These are phyloP conservation scores for Litchi chinensis DNA, from an alignment of 345 rosid species.

Conservation along the genomic window DNA sequence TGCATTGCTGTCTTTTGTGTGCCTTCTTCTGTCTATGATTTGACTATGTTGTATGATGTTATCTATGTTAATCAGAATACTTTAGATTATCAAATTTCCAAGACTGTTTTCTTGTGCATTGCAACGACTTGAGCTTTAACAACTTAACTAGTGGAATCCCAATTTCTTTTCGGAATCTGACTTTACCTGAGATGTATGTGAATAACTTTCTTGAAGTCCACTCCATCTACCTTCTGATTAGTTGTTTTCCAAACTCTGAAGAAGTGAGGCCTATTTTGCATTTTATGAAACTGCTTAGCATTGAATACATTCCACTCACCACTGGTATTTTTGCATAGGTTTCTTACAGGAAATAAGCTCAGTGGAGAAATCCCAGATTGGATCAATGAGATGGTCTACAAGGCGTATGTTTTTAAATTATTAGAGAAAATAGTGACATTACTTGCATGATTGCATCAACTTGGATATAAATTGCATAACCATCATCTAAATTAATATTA, in stretches of 20 bases:
- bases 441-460: not conserved
- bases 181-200: not conserved
- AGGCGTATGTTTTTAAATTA: not conserved
- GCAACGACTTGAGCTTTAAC: slow-evolving; percentile 26
- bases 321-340: not conserved
- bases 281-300: too few relatives aligned
- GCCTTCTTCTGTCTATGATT: not conserved
- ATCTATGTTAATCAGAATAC: not conserved
- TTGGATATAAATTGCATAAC: not conserved
- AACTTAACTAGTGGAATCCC: slow-evolving; percentile 19
- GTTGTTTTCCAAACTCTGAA: too few relatives aligned
- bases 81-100: not conserved
- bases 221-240: not conserved
- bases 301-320: not conserved
- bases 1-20: too few relatives aligned
- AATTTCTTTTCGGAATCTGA: not conserved
- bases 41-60: not conserved
- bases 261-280: too few relatives aligned
- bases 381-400: not conserved
- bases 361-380: not conserved
- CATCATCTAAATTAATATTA: too few relatives aligned
- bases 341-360: slow-evolving; percentile 22
- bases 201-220: not conserved
- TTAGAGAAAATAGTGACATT: not conserved
- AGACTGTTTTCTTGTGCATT: not conserved